These are phyloP conservation scores for Zygoascus biomembranicola DNA, from an alignment of 805 yeast species.

Conservation along the genomic window DNA sequence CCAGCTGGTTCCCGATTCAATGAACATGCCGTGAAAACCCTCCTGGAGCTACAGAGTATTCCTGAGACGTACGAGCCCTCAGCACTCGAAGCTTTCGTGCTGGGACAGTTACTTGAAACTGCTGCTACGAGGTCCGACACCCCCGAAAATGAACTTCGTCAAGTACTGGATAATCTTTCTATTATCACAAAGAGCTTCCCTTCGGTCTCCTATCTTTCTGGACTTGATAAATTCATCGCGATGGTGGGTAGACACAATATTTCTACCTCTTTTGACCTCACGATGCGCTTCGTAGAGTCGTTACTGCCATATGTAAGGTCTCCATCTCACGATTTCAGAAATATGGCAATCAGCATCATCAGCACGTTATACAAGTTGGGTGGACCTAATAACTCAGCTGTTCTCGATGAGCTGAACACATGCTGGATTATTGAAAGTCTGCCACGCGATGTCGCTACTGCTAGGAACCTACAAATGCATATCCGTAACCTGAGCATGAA, in stretches of 20 bases:
- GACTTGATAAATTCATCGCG: background rate
- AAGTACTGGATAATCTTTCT: background rate
- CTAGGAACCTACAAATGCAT: conserved; percentile 67
- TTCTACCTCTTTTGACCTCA: background rate
- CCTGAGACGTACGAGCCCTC: background rate
- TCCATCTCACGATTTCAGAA: conserved; percentile 46
- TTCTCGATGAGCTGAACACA: conserved; percentile 7
- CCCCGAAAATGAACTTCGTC: background rate
- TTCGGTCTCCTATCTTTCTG: background rate
- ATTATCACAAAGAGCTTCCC: background rate
- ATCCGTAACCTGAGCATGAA: conserved; percentile 49
- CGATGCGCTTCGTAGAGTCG: background rate
- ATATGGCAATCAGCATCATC: conserved; percentile 36
- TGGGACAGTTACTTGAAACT: background rate
- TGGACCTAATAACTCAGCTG: conserved; percentile 7
- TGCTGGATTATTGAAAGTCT: conserved; percentile 51
- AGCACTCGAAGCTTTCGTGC: background rate
- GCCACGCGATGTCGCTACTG: conserved; percentile 59
- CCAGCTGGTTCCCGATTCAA: background rate
- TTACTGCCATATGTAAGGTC: background rate
- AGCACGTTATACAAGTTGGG: conserved; percentile 4
- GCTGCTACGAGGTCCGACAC: background rate
- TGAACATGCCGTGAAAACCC: background rate
- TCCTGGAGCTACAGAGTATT: background rate
- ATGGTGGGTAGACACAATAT: background rate